phyloP scores from a whole-genome alignment of 2,329 filamentous ascomycete species.

The Stagonosporopsis rhizophila region DNA sequence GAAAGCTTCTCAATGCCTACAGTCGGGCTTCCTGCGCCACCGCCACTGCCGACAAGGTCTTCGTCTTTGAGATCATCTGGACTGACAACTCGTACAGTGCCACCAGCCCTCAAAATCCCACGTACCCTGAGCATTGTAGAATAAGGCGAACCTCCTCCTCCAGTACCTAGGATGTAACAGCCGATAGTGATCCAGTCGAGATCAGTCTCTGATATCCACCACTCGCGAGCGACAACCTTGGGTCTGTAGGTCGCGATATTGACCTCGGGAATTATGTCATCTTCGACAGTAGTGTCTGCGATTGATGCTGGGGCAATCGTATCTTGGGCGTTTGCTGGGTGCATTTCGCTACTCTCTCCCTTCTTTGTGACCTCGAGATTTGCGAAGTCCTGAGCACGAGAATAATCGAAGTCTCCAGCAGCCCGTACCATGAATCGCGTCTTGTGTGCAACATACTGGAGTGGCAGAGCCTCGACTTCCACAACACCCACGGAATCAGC shows the following conservation, averaged over 20 bases:
- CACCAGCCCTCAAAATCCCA: slow-evolving; percentile 50
- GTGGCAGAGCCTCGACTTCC: slow-evolving; percentile 58
- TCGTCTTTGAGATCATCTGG: slow-evolving; percentile 54
- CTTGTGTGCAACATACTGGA: slow-evolving; percentile 63
- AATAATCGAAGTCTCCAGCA: slow-evolving; percentile 59
- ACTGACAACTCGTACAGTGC: slow-evolving; percentile 52
- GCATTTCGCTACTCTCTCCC: slow-evolving; percentile 20
- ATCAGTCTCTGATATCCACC: slow-evolving; percentile 56
- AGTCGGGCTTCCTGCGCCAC: slow-evolving; percentile 54
- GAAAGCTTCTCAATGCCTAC: slow-evolving; percentile 54
- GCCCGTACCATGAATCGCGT: slow-evolving; percentile 61
- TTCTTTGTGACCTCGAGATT: slow-evolving; percentile 31
- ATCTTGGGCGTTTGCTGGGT: slow-evolving; percentile 11
- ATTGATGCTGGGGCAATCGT: slow-evolving; percentile 23
- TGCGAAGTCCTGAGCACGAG: slow-evolving; percentile 40
- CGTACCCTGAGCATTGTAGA: slow-evolving; percentile 54
- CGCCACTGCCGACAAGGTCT: slow-evolving; percentile 55
- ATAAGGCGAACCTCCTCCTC: slow-evolving; percentile 57
- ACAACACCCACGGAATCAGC: slow-evolving; percentile 42
- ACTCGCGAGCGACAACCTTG: slow-evolving; percentile 48
- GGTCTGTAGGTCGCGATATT: slow-evolving; percentile 51
- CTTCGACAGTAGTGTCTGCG: slow-evolving; percentile 25
- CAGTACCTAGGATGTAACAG: slow-evolving; percentile 58
- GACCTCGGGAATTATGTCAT: slow-evolving; percentile 25
- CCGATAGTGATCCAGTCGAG: slow-evolving; percentile 56